These are phyloP conservation scores for Fusarium equiseti DNA, from an alignment of 2,329 filamentous ascomycete genomes.

Conservation along the genomic window DNA sequence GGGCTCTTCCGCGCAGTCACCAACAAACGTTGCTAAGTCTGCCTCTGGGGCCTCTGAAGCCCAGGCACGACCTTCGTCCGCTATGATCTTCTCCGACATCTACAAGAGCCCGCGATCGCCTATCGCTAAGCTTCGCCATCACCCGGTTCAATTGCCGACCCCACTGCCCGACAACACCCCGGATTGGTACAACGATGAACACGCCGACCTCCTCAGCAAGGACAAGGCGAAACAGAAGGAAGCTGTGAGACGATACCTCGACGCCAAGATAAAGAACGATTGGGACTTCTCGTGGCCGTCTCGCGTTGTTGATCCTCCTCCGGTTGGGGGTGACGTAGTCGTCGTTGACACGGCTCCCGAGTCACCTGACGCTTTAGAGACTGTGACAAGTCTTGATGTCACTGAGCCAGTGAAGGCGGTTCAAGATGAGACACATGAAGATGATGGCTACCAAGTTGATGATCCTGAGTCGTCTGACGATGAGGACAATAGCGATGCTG, in stretches of 20 bases:
- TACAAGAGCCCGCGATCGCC: conserved; percentile 68
- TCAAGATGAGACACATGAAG: conserved; percentile 52
- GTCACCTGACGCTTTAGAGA: conserved; percentile 9
- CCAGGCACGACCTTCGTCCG: conserved; percentile 32
- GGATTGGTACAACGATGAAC: conserved; percentile 62
- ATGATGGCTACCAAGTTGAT: conserved; percentile 53
- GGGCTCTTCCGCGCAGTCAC: conserved; percentile 12
- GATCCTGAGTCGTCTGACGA: conserved; percentile 54
- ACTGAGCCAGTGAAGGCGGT: conserved; percentile 31
- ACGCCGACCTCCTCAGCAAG: conserved; percentile 70
- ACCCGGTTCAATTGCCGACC: conserved; percentile 49
- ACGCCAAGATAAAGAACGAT: conserved; percentile 67
- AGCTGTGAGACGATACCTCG: conserved; percentile 68
- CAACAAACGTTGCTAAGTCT: conserved; percentile 17
- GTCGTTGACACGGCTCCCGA: conserved; percentile 17
- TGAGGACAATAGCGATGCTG: conserved; percentile 51
- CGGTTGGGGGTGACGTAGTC: conserved; percentile 13
- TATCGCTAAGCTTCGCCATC: conserved; percentile 63
- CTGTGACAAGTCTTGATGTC: conserved; percentile 20
- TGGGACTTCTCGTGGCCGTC: conserved; percentile 72
- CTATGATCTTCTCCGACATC: conserved; percentile 70
- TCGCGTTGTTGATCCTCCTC: conserved; percentile 29
- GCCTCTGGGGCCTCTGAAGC: conserved; percentile 36
- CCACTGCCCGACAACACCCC: conserved; percentile 47
- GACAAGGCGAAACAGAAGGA: conserved; percentile 74